Percentiles rank a stretch among this genome's conserved stretches.
These are phyloP conservation scores for Candida oleophila DNA, from an alignment of 805 yeast species.

Conservation along the genomic window DNA sequence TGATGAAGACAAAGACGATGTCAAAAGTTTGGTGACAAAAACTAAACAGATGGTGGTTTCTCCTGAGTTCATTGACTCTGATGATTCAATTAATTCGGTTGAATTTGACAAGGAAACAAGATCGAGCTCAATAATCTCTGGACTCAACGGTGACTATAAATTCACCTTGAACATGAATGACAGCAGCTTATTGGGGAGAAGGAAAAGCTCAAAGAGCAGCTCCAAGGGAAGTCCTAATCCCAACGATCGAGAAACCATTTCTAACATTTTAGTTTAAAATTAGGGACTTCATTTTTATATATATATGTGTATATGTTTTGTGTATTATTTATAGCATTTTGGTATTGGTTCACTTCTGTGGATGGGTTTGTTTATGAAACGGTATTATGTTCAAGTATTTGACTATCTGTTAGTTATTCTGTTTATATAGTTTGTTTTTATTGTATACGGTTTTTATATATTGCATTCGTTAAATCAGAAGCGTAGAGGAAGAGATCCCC, in stretches of 20 bases:
- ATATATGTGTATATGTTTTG: background rate
- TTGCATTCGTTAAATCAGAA: background rate
- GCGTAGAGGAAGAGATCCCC: too few relatives aligned
- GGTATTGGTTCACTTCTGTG: background rate
- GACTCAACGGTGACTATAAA: conserved; percentile 39
- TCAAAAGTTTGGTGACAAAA: conserved; percentile 15
- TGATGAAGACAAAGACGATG: conserved; percentile 19
- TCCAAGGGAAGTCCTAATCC: conserved; percentile 1
- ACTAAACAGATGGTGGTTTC: conserved; percentile 13
- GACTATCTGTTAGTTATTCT: background rate
- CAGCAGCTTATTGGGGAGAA: conserved; percentile 59
- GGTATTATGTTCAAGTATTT: too few relatives aligned
- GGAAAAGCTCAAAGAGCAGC: conserved; percentile 34
- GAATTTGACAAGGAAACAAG: conserved; percentile 33
- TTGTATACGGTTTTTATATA: background rate
- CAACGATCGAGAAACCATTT: background rate
- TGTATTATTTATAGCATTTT: background rate
- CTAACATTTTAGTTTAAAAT: background rate
- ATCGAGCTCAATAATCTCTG: conserved; percentile 39
- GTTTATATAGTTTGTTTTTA: background rate
- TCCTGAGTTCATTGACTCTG: conserved; percentile 15
- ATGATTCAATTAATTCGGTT: conserved; percentile 18
- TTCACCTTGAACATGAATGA: conserved; percentile 65
- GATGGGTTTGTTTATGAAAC: too few relatives aligned
- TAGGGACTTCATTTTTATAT: background rate